A percentile compares a stretch with the other conserved stretches of the same genome.
Evolutionary conservation across 2,329 filamentous ascomycete genomes (phyloP).

Genomic region (Cercospora janseana): DNA sequence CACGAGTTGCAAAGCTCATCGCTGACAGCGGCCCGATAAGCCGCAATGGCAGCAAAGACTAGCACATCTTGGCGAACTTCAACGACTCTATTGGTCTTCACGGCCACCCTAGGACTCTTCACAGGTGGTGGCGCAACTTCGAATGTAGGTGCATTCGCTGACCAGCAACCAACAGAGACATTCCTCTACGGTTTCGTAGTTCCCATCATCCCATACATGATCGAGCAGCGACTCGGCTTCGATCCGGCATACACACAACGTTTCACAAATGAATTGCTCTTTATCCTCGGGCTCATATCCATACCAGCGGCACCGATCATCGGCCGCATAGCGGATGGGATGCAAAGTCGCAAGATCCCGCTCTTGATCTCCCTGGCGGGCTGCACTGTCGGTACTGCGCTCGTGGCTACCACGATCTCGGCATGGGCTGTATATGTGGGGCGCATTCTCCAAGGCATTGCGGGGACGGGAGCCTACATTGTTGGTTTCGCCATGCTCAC

Average conservation of each 20-base stretch:
- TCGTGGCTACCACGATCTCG: conserved; percentile 19
- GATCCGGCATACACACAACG: conserved; percentile 20
- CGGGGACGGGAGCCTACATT: conserved; percentile 23
- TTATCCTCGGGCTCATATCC: conserved; percentile 47
- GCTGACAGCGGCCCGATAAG: no score
- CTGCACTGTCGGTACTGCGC: conserved; percentile 19
- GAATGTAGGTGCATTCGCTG: not conserved
- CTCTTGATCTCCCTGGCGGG: conserved; percentile 20
- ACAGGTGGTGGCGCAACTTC: conserved; percentile 12
- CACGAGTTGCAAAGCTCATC: no score
- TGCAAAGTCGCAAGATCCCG: conserved; percentile 16
- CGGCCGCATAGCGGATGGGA: conserved; percentile 21
- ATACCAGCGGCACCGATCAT: conserved; percentile 34
- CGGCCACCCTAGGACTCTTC: conserved; percentile 24
- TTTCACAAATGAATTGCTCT: conserved; percentile 20
- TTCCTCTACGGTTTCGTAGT: conserved; percentile 26
- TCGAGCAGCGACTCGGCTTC: conserved; percentile 18
- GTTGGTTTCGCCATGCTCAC: conserved; percentile 24
- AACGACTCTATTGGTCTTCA: no score
- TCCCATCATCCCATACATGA: conserved; percentile 25
- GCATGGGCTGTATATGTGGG: conserved; percentile 20
- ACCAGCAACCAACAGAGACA: conserved; percentile 14
- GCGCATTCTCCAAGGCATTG: conserved; percentile 20
- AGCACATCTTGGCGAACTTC: no score
- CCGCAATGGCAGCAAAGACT: no score